phyloP scores from a whole-genome alignment of 2,329 filamentous ascomycete genomes.

The Nakataea oryzae region DNA sequence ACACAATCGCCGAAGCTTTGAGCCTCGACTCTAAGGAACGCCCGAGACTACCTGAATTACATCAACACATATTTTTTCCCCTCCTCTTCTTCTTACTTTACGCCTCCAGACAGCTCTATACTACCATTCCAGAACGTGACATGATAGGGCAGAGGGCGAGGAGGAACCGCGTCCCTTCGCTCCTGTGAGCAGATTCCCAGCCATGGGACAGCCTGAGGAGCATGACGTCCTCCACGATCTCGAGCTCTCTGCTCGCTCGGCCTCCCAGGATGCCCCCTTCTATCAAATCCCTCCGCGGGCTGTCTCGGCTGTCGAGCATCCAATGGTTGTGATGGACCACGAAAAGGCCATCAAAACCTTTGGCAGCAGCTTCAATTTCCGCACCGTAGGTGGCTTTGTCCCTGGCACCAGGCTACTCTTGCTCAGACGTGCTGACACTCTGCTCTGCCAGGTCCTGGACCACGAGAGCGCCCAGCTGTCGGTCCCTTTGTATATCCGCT shows the following conservation, averaged over 20 bases:
- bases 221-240: background rate
- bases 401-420: background rate
- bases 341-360: slow-evolving; percentile 30
- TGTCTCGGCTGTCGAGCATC: slow-evolving; percentile 32
- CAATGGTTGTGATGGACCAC: slow-evolving; percentile 27
- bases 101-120: background rate
- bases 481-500: slow-evolving; percentile 65
- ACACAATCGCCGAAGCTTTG: too few relatives aligned
- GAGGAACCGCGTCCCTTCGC: background rate
- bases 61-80: too few relatives aligned
- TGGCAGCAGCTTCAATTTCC: slow-evolving; percentile 25
- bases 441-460: slow-evolving; percentile 23
- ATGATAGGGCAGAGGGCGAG: background rate
- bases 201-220: background rate
- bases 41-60: background rate
- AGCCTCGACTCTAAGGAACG: background rate
- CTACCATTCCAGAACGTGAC: too few relatives aligned
- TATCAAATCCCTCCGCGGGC: slow-evolving; percentile 25
- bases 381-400: slow-evolving; percentile 17
- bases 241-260: background rate
- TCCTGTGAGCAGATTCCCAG: background rate
- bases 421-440: slow-evolving; percentile 18
- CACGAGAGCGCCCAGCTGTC: slow-evolving; percentile 32
- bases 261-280: slow-evolving; percentile 18
- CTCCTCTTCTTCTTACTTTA: background rate